These are phyloP conservation scores for Arxiozyma heterogenica DNA, from an alignment of 1,139 yeast species.

Conservation along the genomic window DNA sequence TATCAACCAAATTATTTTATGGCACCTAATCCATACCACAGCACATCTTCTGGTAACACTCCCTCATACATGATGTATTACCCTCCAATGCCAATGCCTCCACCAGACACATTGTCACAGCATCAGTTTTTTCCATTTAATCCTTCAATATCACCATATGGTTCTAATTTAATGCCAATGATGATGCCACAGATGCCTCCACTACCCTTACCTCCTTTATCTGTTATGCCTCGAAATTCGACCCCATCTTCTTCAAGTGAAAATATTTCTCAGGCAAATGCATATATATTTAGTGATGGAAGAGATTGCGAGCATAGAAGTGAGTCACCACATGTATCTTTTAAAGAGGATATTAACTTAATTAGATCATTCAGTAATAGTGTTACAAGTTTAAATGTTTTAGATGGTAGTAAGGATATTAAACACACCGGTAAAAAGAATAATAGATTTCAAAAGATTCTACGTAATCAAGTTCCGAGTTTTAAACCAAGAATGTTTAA, in stretches of 20 bases:
- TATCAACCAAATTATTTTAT: constrained; percentile 26
- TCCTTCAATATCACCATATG: background rate
- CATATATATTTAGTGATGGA: background rate
- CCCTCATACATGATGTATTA: constrained; percentile 28
- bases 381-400: background rate
- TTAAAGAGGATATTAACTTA: background rate
- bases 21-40: constrained; percentile 27
- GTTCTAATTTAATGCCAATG: constrained; percentile 1
- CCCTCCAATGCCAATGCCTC: constrained; percentile 17
- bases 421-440: background rate
- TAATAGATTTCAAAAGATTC: background rate
- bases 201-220: background rate
- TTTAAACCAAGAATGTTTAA: background rate
- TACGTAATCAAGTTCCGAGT: constrained; percentile 1
- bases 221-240: background rate
- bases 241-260: background rate
- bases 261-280: background rate
- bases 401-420: background rate
- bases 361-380: background rate
- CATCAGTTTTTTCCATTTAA: background rate
- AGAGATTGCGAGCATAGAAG: background rate
- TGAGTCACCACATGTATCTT: background rate
- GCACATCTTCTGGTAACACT: constrained; percentile 2
- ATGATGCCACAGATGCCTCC: background rate
- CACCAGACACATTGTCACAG: constrained; percentile 10